A percentile compares a stretch with the other conserved stretches of the same genome.
Conservation (phyloP, 331 rosid genomes). For the Malus hybrid region DNA sequence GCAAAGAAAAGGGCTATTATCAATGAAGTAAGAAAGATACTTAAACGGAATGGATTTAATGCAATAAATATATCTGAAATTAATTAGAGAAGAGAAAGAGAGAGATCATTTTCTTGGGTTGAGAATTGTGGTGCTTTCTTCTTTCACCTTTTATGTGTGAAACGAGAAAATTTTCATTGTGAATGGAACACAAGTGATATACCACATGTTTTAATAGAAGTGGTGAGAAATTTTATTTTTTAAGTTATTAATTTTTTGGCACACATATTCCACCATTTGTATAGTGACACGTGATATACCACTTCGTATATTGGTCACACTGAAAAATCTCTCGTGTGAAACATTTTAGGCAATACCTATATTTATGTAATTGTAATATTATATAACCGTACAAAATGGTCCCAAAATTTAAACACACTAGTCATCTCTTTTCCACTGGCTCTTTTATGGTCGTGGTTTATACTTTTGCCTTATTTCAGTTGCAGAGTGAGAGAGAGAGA, state of each 20-base stretch:
- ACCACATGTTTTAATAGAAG: too few species aligned
- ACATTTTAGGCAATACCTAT: not conserved
- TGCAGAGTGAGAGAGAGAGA: not conserved
- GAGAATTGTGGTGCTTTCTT: conserved; percentile 26
- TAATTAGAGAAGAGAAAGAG: conserved; percentile 4
- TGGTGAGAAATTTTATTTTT: too few species aligned
- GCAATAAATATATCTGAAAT: not conserved
- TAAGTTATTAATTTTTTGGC: too few species aligned
- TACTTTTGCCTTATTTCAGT: conserved; percentile 9
- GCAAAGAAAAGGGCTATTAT: conserved; percentile 15
- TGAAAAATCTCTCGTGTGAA: not conserved
- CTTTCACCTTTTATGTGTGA: conserved; percentile 12
- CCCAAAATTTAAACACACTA: not conserved
- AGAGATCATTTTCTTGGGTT: conserved; percentile 14
- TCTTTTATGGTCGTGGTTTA: conserved; percentile 16
- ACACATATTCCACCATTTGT: too few species aligned
- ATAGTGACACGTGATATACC: too few species aligned
- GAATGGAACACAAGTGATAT: too few species aligned
- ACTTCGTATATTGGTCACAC: too few species aligned
- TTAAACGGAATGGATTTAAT: conserved; percentile 14
- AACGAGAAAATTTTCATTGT: too few species aligned
- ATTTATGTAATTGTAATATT: not conserved
- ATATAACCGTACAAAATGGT: not conserved
- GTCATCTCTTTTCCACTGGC: conserved; percentile 12
- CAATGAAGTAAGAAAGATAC: conserved; percentile 18